Base-by-base conservation (phyloP, 805 yeast genomes). In the Ascoidea tarda region DNA sequence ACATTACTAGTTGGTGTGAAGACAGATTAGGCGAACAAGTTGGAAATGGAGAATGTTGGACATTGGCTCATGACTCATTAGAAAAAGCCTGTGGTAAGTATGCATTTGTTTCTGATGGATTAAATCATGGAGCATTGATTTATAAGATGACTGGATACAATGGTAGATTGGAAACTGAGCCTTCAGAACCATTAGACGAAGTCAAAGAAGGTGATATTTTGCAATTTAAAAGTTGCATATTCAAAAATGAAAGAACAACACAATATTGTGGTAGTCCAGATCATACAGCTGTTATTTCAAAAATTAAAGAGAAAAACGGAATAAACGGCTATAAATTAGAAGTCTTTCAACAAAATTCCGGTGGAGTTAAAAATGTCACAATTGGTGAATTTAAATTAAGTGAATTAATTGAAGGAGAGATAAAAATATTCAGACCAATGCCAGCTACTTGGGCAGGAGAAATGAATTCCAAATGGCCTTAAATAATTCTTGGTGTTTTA, bases 31-130 rank as follows among this genome's bases (percentile, higher is more conserved):
- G 81, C 6, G 66, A 69, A 49, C 62, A 63, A 50, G 80, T 78
- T 8, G 81, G 80, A 2, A 62, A 71, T 46, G 84, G 84, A 5
- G 82, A 78, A 58, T 78, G 84, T 57, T 78, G 82, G 82, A 79
- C 79, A 42, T 68, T 78, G 53, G 83, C 82, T 0, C 73, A 69
- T 51, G 76, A 76, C 50, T 81, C 82, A 0, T 63, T 78, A 47
- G 61, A 66, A 50, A 73, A 75, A 54, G 78, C 79, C 0, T 77
- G 82, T 59, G 82, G 82, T 0, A 75, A 71, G 33, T 78, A 76
- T 59, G 82, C 83, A 0, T 77, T 78, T 62, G 73, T 76, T 2
- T 73, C 78, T 14, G 64, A 69, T 14, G 76, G 75, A 16, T 59
- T 62, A 12, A 68, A 63, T 28, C 82, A 78, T 58, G 83, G 83